Conservation (phyloP, 2,329 filamentous ascomycete genomes). For the Aspergillus quadrilineatus region DNA sequence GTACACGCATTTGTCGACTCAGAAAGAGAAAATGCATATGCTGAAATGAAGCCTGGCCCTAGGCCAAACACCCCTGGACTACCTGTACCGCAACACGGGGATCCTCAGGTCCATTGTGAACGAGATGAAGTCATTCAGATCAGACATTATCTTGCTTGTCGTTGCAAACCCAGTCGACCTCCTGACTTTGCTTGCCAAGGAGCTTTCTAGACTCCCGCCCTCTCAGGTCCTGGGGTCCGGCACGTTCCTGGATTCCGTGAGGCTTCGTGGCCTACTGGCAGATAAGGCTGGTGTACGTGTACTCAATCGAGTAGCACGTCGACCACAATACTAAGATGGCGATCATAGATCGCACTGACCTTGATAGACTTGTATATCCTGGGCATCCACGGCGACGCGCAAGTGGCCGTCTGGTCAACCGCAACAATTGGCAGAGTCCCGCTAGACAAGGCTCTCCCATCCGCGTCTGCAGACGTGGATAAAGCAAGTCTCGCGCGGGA, state of each 20-base stretch:
- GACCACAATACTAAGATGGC: too few species aligned
- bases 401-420: constrained; percentile 50
- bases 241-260: constrained; percentile 54
- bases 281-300: constrained; percentile 14
- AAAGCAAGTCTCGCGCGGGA: constrained; percentile 41
- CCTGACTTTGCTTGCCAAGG: constrained; percentile 51
- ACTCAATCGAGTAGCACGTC: background rate
- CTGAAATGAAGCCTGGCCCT: background rate
- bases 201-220: constrained; percentile 49
- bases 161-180: constrained; percentile 59
- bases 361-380: constrained; percentile 46
- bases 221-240: constrained; percentile 55
- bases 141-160: constrained; percentile 51
- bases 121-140: constrained; percentile 50
- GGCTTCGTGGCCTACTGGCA: constrained; percentile 40
- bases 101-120: constrained; percentile 50
- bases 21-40: background rate
- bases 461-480: constrained; percentile 16
- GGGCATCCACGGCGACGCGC: constrained; percentile 51
- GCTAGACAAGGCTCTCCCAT: constrained; percentile 35
- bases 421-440: constrained; percentile 46
- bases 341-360: constrained; percentile 27
- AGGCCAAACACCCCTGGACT: constrained; percentile 48
- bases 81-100: constrained; percentile 42
- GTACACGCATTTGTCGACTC: constrained; percentile 19